Conservation (phyloP, 2,329 filamentous ascomycete genomes). For the Fusarium sp. region DNA sequence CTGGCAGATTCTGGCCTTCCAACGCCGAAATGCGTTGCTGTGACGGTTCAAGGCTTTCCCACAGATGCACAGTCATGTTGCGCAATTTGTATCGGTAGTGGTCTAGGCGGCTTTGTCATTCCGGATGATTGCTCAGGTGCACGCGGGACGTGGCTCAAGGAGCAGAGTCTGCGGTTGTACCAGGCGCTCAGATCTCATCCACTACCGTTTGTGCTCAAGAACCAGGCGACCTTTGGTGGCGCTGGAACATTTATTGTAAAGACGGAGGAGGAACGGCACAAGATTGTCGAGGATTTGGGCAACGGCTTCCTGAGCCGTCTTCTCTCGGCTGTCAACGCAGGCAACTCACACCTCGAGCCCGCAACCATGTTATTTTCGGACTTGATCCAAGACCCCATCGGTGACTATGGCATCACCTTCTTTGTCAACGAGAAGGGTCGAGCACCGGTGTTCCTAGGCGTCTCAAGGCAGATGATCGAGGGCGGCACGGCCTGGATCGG, state of each 20-base stretch:
- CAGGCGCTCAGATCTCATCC: conserved; percentile 36
- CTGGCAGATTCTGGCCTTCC: conserved; percentile 50
- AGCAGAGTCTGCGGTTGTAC: conserved; percentile 45
- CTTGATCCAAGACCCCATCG: conserved; percentile 46
- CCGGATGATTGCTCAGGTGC: conserved; percentile 44
- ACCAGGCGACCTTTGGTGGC: conserved; percentile 52
- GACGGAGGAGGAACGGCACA: conserved; percentile 41
- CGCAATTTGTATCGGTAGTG: conserved; percentile 30
- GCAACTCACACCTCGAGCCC: conserved; percentile 49
- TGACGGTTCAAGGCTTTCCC: conserved; percentile 42
- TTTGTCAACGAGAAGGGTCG: conserved; percentile 45
- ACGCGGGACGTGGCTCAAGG: conserved; percentile 46
- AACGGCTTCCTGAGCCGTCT: conserved; percentile 46
- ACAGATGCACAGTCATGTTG: conserved; percentile 41
- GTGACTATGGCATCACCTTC: conserved; percentile 51
- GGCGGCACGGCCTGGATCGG: conserved; percentile 49
- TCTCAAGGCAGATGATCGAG: conserved; percentile 51
- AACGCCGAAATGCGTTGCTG: conserved; percentile 45
- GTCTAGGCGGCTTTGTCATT: conserved; percentile 36
- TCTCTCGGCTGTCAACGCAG: conserved; percentile 46
- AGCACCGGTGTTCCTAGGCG: conserved; percentile 47
- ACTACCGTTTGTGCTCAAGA: conserved; percentile 53
- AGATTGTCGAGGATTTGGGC: conserved; percentile 41
- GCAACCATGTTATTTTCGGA: conserved; percentile 49
- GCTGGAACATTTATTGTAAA: conserved; percentile 51